Conservation (phyloP, 148 eudicot species). For the Heliamphora exappendiculata region DNA sequence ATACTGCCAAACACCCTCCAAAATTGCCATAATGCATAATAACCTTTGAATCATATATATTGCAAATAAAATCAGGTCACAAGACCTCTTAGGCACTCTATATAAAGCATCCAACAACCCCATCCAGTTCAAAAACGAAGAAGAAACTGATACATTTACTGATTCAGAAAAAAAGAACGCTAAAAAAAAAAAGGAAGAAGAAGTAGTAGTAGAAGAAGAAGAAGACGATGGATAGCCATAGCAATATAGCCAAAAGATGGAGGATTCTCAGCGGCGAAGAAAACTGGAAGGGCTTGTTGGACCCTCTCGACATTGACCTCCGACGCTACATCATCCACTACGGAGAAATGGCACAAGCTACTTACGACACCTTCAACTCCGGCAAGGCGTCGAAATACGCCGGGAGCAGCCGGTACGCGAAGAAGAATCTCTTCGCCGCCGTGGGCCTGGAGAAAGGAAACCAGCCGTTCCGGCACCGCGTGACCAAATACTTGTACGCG, state of each 20-base stretch:
- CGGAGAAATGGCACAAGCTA: constrained; percentile 67
- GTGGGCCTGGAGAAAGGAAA: constrained; percentile 32
- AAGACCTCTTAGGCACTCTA: not conserved
- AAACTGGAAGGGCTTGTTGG: constrained; percentile 50
- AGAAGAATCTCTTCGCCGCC: constrained; percentile 27
- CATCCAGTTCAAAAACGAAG: not conserved
- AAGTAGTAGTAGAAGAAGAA: not conserved
- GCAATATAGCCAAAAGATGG: constrained; percentile 35
- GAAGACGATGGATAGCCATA: constrained; percentile 14
- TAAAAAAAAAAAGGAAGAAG: too few species aligned
- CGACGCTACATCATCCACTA: constrained; percentile 54
- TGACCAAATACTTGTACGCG: constrained; percentile 59
- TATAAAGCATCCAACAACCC: not conserved
- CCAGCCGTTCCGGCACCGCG: constrained; percentile 41
- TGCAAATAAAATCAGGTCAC: not conserved
- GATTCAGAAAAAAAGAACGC: too few species aligned
- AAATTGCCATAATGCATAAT: too few species aligned
- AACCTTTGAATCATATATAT: too few species aligned
- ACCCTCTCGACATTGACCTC: constrained; percentile 60
- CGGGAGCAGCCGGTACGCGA: constrained; percentile 34
- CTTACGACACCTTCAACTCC: constrained; percentile 46
- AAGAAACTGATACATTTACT: too few species aligned
- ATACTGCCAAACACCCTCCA: too few species aligned
- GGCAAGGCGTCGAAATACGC: constrained; percentile 46
- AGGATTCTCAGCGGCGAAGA: constrained; percentile 44